phyloP scores from a whole-genome alignment of 495 filamentous ascomycete genomes.

The Tuber aestivum region DNA sequence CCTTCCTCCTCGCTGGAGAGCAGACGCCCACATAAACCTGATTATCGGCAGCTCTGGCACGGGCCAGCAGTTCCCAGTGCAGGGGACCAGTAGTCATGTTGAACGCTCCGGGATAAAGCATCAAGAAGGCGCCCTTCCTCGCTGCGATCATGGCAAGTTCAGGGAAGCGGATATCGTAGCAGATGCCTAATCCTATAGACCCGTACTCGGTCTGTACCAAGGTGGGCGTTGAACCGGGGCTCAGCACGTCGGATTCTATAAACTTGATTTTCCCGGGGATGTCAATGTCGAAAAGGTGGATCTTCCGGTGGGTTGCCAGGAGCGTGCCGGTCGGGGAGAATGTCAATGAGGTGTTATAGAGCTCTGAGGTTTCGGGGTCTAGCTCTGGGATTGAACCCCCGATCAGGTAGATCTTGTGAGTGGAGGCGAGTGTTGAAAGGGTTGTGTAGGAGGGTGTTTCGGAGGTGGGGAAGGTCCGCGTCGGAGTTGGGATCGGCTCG shows the following conservation, averaged over 20 bases:
- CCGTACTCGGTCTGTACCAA: conserved; percentile 80
- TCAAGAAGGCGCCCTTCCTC: conserved; percentile 69
- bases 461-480: conserved; percentile 50
- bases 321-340: conserved; percentile 71
- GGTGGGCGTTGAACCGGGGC: conserved; percentile 72
- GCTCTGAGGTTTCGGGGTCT: conserved; percentile 54
- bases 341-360: conserved; percentile 85
- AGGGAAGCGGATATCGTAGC: conserved; percentile 95
- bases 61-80: conserved; percentile 81
- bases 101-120: conserved; percentile 92
- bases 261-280: conserved; percentile 94
- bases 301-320: conserved; percentile 83
- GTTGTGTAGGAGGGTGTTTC: conserved; percentile 69
- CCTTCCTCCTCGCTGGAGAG: conserved; percentile 62
- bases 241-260: conserved; percentile 80
- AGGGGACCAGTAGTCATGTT: conserved; percentile 86
- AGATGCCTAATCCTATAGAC: conserved; percentile 78
- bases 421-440: conserved; percentile 67
- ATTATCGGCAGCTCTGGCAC: conserved; percentile 85
- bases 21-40: conserved; percentile 92
- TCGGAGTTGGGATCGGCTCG: conserved; percentile 65
- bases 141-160: conserved; percentile 89
- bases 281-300: conserved; percentile 98
- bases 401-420: conserved; percentile 70
- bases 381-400: conserved; percentile 91